Evolutionary conservation across 2,329 filamentous ascomycete genomes (phyloP).

Genomic region (Pseudopithomyces maydicus): DNA sequence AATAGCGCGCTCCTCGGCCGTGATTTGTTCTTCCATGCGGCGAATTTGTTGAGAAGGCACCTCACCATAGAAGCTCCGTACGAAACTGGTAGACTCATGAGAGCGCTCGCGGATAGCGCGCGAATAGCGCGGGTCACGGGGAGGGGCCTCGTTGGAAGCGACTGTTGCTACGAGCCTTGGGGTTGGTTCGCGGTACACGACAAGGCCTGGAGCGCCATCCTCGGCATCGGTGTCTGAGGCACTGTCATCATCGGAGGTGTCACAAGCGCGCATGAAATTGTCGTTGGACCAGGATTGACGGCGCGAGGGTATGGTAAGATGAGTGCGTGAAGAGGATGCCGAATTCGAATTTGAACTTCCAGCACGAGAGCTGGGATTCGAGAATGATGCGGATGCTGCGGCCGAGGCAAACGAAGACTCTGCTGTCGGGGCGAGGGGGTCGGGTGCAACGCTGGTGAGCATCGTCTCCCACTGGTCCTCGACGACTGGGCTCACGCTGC

Average conservation of each 20-base stretch:
- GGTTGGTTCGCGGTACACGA: not conserved
- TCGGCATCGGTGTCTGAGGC: slow-evolving; percentile 60
- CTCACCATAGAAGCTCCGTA: slow-evolving; percentile 33
- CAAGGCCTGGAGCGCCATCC: slow-evolving; percentile 21
- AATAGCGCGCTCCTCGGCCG: slow-evolving; percentile 22
- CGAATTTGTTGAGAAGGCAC: slow-evolving; percentile 10
- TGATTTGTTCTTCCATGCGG: slow-evolving; percentile 9
- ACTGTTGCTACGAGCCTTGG: slow-evolving; percentile 22
- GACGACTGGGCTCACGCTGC: slow-evolving; percentile 73
- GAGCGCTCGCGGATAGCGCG: slow-evolving; percentile 33
- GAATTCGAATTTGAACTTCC: slow-evolving; percentile 55
- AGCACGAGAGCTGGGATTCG: slow-evolving; percentile 47
- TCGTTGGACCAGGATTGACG: slow-evolving; percentile 45
- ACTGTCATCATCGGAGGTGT: slow-evolving; percentile 51
- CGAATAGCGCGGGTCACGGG: slow-evolving; percentile 33
- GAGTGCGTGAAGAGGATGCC: slow-evolving; percentile 42
- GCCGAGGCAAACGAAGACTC: slow-evolving; percentile 82
- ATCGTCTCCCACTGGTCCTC: slow-evolving; percentile 77
- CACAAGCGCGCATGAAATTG: slow-evolving; percentile 58
- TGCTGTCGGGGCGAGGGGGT: slow-evolving; percentile 78
- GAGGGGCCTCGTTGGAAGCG: slow-evolving; percentile 22
- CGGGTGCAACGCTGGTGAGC: slow-evolving; percentile 77
- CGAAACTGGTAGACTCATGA: slow-evolving; percentile 32
- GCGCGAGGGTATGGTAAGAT: slow-evolving; percentile 44
- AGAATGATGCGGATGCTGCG: slow-evolving; percentile 58